Evolutionary conservation across 176 grass and related monocot genomes (phyloP).

Genomic region (Lolium perenne): DNA sequence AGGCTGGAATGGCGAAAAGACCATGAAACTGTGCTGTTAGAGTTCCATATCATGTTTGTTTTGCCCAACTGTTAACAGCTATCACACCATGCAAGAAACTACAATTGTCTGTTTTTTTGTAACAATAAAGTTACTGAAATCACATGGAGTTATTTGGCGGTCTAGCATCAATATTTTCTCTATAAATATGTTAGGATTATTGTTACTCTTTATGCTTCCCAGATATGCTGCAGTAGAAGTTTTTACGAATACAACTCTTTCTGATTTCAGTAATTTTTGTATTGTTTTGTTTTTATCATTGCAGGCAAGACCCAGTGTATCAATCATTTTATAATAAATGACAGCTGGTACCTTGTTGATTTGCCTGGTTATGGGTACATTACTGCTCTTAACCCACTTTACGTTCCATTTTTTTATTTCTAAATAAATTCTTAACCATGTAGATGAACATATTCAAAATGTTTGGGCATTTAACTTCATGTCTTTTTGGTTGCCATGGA

Average conservation of each 20-base stretch:
- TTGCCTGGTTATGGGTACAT: conserved; percentile 95
- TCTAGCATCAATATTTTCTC: conserved; percentile 17
- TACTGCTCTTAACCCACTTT: conserved; percentile 38
- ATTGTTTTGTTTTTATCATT: conserved; percentile 35
- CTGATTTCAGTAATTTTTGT: conserved; percentile 25
- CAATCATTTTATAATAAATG: conserved; percentile 98
- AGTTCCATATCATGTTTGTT: background rate
- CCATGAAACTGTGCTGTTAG: background rate
- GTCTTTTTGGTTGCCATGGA: conserved; percentile 22
- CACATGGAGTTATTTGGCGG: background rate
- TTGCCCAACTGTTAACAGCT: background rate
- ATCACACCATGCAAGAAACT: background rate
- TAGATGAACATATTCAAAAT: background rate
- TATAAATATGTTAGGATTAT: conserved; percentile 24
- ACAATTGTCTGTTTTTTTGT: background rate
- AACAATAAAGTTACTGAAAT: background rate
- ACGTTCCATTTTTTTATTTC: conserved; percentile 17
- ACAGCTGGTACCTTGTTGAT: conserved; percentile 97
- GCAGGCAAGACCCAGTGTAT: conserved; percentile 96
- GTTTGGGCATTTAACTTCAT: background rate
- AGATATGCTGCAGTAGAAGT: background rate
- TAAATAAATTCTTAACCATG: background rate
- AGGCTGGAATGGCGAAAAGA: background rate
- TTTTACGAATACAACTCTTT: background rate
- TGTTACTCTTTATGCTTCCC: conserved; percentile 25